Evolutionary conservation across 768 basidiomycete genomes (phyloP), one percentile per base, ranked within the genome.

Genomic region (Tylopilus cervinicoccineus): DNA sequence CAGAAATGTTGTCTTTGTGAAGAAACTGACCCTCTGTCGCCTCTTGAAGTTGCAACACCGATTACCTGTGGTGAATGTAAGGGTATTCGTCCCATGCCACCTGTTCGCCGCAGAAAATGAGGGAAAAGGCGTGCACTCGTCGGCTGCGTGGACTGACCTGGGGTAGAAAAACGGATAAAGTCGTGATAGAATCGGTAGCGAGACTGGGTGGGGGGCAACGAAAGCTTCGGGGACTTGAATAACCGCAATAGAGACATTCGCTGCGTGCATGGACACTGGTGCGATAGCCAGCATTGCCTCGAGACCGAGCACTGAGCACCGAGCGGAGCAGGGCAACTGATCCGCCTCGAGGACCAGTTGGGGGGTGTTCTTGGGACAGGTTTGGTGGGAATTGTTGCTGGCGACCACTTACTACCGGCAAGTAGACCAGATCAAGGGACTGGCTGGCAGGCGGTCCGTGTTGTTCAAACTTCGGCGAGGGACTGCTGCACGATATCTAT

Each of bases 31-130:
- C 77, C 76, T 67, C 89, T 74, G 58, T 83, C 84, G 34, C 90
- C 90, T 37, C 91, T 77, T 19, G 86, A 86, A 48, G 77, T 83
- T 6, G 82, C 81, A 28, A 85, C 74, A 12, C 90, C 89, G 47
- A 91, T 83, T 41, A 92, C 75, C 56, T 87, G 88, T 1, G 88
- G 82, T 22, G 87, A 87, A 29, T 76, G 75, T 26, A 93, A 70
- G 42, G 86, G 86, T 31, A 93, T 70, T 51, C 90, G 79, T 23
- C 79, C 75, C 38, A 75, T 70, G 23, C 86, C 86, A 45, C 77
- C 86, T 84, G 55, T 38, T 40, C 31, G 24, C 22, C 36, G 29
- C 14, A 22, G 26, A n/a, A 48, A 38, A 51, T 63, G 47, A 56
- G 27, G 42, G 52, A 34, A 19, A 13, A 24, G 23, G 8, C 17